Percentiles rank a stretch among this genome's conserved stretches.
These are phyloP conservation scores for Beauveria asiatica DNA, from an alignment of 2,329 filamentous ascomycete species.

Conservation along the genomic window DNA sequence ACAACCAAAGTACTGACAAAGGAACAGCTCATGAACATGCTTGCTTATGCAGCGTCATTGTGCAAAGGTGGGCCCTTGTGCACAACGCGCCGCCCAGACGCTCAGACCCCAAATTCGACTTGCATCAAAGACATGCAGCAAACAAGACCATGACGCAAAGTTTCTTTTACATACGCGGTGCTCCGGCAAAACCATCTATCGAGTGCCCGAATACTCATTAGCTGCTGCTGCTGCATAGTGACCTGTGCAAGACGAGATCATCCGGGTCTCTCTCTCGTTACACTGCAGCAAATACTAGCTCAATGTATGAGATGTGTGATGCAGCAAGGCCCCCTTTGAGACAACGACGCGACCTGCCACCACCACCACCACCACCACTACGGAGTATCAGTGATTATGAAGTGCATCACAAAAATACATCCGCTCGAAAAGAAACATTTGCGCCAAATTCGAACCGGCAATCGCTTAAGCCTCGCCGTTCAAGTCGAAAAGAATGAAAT, in stretches of 20 bases:
- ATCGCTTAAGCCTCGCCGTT: neutral
- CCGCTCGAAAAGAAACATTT: neutral
- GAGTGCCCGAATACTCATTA: neutral
- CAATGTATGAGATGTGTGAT: neutral
- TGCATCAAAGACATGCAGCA: conserved; percentile 9
- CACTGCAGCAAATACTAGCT: conserved; percentile 1
- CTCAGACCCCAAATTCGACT: neutral
- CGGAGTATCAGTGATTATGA: neutral
- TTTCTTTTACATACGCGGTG: too few relatives aligned
- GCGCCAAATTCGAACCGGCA: neutral
- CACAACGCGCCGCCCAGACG: neutral
- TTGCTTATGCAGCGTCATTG: neutral
- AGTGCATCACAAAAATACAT: neutral
- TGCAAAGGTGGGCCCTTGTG: too few relatives aligned
- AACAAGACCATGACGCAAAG: neutral
- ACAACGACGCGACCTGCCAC: neutral
- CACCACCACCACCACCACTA: too few relatives aligned
- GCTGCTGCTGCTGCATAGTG: neutral
- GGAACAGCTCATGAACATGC: too few relatives aligned
- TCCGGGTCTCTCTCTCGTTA: neutral
- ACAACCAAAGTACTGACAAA: too few relatives aligned
- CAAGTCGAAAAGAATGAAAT: neutral
- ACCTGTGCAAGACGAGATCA: neutral
- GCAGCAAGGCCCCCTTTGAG: neutral
- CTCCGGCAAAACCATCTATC: too few relatives aligned